Conservation (phyloP, 495 filamentous ascomycete genomes). For the Paragyromitra xinjiangensis region DNA sequence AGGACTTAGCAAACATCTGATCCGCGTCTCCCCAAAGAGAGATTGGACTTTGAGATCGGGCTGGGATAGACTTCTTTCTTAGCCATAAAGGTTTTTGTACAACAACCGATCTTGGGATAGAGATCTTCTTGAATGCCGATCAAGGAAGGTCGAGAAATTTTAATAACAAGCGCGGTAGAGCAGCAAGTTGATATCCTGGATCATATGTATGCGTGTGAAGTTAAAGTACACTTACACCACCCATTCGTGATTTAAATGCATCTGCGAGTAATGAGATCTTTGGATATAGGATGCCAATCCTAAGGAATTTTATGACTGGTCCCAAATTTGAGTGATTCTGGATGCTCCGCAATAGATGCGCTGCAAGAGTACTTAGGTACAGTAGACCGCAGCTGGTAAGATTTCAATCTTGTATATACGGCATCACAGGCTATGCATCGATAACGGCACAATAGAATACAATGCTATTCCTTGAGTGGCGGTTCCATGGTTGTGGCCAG, state of each 20-base stretch:
- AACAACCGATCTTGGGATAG: background rate
- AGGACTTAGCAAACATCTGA: no score
- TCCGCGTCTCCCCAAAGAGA: background rate
- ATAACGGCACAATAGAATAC: background rate
- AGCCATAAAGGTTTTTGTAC: background rate
- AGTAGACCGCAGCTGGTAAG: background rate
- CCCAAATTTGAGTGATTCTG: background rate
- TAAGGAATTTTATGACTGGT: constrained; percentile 11
- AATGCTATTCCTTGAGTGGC: background rate
- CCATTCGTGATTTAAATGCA: background rate
- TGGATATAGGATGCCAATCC: background rate
- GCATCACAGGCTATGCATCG: background rate
- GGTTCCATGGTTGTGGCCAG: background rate
- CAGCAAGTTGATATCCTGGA: background rate
- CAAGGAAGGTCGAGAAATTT: background rate
- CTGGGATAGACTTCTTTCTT: background rate
- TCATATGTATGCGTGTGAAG: constrained; percentile 4
- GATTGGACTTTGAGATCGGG: background rate
- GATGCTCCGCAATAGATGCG: constrained; percentile 1
- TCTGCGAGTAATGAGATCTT: background rate
- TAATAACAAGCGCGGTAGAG: background rate
- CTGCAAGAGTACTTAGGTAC: no score
- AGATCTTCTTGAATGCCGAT: background rate
- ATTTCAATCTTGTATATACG: background rate
- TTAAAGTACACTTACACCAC: background rate